Evolutionary conservation across 2,329 filamentous ascomycete species (phyloP), one percentile per base, ranked within the genome.

Genomic region (Lomentospora prolificans): DNA sequence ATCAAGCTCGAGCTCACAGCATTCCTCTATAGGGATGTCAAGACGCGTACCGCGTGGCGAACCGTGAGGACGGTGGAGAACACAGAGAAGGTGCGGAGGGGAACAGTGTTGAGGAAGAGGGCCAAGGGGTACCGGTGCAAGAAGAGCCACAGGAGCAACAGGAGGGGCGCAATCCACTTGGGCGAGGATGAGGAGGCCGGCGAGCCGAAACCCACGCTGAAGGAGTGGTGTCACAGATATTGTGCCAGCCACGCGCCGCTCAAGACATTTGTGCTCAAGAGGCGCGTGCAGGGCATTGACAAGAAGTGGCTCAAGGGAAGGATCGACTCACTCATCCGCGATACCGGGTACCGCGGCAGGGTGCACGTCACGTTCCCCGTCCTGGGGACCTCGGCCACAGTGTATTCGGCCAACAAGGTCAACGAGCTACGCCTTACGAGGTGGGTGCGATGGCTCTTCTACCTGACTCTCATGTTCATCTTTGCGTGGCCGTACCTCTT

Each of bases 401-500:
- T 88, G 50, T 87, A 85, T 70, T 87, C 81, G 55, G 73, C 78
- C 3, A 80, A 79, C 61, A 74, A 70, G 53, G 72, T 82, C 58
- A 90, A 89, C 64, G 69, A 73, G 28, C 87, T 84, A 80, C 81
- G 87, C 0, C 71, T 83, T 50, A 84, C 76, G 1, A 66, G 65
- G 5, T 89, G 83, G 82, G 72, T 89, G 48, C 72, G 77, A 44
- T 80, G 80, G 74, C 48, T 88, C 8, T 88, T 84, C 70, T 82
- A 80, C 64, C 66, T 87, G 4, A 82, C 82, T 0, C 81, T 89
- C 58, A 67, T 87, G 10, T 86, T 86, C 76, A 63, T 90, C 57
- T 74, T 90, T 61, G 73, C 79, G 3, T 90, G 87, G 87, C 87
- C 87, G 0, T 78, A 80, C 57, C 74, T 90, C 10, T 84, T 81